Conservation (phyloP, 1,284 basidiomycete species). For the Trichosporon coremiiforme region DNA sequence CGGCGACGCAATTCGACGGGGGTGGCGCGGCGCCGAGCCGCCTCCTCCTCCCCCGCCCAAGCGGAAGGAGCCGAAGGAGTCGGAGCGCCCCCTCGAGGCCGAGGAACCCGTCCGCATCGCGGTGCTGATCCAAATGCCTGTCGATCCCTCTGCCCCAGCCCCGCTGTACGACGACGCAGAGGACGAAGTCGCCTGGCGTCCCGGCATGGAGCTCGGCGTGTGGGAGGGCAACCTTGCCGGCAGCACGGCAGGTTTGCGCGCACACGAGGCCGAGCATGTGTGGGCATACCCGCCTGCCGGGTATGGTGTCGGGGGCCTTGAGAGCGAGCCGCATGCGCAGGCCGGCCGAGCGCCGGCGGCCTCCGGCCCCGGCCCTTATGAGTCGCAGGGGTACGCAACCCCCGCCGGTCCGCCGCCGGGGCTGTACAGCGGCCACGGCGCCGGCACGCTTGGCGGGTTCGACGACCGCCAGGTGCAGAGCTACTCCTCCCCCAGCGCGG, state of each 20-base stretch:
- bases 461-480: no score
- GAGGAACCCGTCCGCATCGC: constrained; percentile 43
- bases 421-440: neutral
- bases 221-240: constrained; percentile 41
- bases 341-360: no score
- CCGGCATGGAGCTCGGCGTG: constrained; percentile 51
- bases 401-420: neutral
- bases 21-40: neutral
- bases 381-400: neutral
- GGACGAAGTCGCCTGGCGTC: constrained; percentile 44
- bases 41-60: neutral
- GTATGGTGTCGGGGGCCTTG: neutral
- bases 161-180: constrained; percentile 33
- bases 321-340: neutral
- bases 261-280: neutral
- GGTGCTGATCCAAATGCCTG: constrained; percentile 48
- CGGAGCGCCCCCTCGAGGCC: neutral
- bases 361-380: no score
- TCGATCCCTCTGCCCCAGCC: constrained; percentile 9
- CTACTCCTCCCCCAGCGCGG: no score
- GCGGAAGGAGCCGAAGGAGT: constrained; percentile 17
- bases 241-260: neutral
- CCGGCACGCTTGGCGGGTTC: no score
- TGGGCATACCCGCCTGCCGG: neutral
- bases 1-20: constrained; percentile 3